A percentile compares a stretch with the other conserved stretches of the same genome.
These are phyloP conservation scores for Tolypocladium sp. DNA, from an alignment of 2,329 filamentous ascomycete species.

Conservation along the genomic window DNA sequence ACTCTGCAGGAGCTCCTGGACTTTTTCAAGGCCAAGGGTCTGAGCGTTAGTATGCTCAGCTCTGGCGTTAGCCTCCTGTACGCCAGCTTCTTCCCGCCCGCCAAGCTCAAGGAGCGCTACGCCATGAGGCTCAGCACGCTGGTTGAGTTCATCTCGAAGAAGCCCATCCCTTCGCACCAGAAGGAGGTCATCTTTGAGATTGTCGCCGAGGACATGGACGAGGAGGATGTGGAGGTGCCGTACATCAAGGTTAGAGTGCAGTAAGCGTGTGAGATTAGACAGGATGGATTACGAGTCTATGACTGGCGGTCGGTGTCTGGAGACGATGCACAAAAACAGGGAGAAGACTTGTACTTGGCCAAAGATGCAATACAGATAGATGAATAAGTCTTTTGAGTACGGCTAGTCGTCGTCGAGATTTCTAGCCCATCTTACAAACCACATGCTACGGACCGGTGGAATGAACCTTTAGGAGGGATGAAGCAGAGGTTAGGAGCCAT, in stretches of 20 bases:
- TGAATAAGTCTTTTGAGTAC: background rate
- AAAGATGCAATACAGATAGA: background rate
- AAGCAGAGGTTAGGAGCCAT: no score
- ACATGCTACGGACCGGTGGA: background rate
- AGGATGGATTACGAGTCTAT: slow-evolving; percentile 5
- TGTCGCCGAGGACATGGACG: slow-evolving; percentile 78
- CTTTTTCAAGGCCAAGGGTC: slow-evolving; percentile 70
- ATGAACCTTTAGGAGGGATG: background rate
- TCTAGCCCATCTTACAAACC: background rate
- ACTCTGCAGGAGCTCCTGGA: slow-evolving; percentile 77
- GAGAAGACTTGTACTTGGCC: background rate
- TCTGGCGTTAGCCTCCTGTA: slow-evolving; percentile 95
- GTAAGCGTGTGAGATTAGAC: slow-evolving; percentile 8
- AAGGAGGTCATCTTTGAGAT: slow-evolving; percentile 96
- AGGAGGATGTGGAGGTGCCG: slow-evolving; percentile 93
- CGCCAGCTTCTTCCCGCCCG: slow-evolving; percentile 78
- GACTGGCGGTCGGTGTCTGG: background rate
- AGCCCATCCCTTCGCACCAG: slow-evolving; percentile 81
- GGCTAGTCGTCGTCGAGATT: background rate
- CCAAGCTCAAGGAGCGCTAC: slow-evolving; percentile 73
- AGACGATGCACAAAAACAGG: background rate
- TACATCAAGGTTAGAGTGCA: slow-evolving; percentile 82
- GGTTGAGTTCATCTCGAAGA: slow-evolving; percentile 83
- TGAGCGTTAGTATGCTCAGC: slow-evolving; percentile 86
- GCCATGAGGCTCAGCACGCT: slow-evolving; percentile 79